Evolutionary conservation across 345 rosid genomes (phyloP).

Genomic region (Brassica incana): DNA sequence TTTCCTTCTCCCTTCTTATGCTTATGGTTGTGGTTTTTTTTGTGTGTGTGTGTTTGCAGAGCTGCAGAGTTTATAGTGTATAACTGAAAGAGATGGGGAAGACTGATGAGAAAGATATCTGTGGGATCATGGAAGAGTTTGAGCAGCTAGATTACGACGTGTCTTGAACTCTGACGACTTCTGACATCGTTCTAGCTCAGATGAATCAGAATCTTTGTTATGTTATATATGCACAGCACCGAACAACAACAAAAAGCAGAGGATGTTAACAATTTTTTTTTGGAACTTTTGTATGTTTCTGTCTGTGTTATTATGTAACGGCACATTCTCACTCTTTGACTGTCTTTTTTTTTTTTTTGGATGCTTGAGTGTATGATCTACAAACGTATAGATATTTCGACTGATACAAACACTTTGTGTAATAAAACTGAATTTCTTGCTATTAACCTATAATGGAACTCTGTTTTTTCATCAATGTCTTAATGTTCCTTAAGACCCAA

Average conservation of each 20-base stretch:
- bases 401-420: neutral
- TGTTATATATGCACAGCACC: constrained; percentile 1
- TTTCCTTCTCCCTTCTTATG: neutral
- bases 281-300: neutral
- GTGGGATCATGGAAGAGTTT: constrained; percentile 60
- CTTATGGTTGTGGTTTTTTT: neutral
- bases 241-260: neutral
- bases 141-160: constrained; percentile 69
- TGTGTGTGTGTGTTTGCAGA: constrained; percentile 21
- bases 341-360: constrained; percentile 5
- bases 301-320: constrained; percentile 13
- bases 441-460: neutral
- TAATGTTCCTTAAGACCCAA: neutral
- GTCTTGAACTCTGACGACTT: constrained; percentile 32
- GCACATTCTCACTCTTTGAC: neutral
- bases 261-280: neutral
- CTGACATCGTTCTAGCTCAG: constrained; percentile 36
- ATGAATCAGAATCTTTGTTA: neutral
- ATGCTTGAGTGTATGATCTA: too few species aligned
- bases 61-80: constrained; percentile 62
- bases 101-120: constrained; percentile 68
- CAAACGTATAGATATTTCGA: too few species aligned
- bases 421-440: neutral
- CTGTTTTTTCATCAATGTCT: neutral
- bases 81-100: constrained; percentile 92